These are phyloP conservation scores for Posidonia oceanica DNA, from an alignment of 116 monocot genomes.

Conservation along the genomic window DNA sequence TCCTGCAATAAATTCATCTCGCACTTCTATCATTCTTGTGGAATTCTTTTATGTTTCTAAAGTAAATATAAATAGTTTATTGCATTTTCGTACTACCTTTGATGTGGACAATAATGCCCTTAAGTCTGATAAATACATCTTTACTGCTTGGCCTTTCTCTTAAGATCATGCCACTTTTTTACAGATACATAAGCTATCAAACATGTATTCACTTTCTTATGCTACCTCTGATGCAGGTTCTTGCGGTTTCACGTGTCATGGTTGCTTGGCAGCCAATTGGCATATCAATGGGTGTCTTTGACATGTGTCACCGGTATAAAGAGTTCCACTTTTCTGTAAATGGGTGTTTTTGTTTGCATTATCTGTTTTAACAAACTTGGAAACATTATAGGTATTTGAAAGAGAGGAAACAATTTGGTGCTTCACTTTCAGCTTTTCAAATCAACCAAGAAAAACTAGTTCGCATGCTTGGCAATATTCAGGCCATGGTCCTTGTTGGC, in stretches of 20 bases:
- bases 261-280: constrained; percentile 98
- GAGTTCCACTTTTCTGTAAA: background rate
- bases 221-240: constrained; percentile 31
- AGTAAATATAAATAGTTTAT: too few species aligned
- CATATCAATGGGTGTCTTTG: constrained; percentile 90
- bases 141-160: too few species aligned
- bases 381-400: constrained; percentile 52
- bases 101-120: too few species aligned
- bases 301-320: constrained; percentile 76
- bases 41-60: too few species aligned
- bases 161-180: too few species aligned
- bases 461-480: constrained; percentile 94
- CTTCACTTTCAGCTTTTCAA: constrained; percentile 84
- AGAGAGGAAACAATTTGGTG: constrained; percentile 96
- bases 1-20: too few species aligned
- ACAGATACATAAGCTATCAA: too few species aligned
- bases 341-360: background rate
- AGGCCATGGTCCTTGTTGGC: constrained; percentile 90
- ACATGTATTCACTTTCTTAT: too few species aligned
- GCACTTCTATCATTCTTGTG: too few species aligned
- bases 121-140: too few species aligned
- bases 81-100: too few species aligned
- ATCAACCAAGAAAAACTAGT: constrained; percentile 83
- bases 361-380: background rate
- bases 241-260: constrained; percentile 90